Conservation (phyloP, 352 stramenopile genomes). For the Poterioochromonas sp. region DNA sequence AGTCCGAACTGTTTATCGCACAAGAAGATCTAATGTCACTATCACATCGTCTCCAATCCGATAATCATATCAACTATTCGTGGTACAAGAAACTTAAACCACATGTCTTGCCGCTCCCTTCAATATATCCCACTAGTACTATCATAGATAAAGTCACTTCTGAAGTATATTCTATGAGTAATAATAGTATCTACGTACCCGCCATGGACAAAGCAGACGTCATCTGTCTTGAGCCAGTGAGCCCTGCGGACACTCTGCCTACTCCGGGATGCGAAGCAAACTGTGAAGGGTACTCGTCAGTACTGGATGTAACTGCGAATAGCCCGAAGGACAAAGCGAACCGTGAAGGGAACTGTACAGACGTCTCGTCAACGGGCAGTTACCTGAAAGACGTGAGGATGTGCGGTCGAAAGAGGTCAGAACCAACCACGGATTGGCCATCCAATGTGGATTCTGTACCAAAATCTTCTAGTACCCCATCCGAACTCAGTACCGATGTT, state of each 20-base stretch:
- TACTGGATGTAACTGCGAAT: conserved; percentile 29
- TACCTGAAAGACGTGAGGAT: conserved; percentile 25
- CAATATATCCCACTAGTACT: conserved; percentile 20
- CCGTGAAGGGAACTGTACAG: conserved; percentile 29
- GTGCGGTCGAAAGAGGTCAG: conserved; percentile 28
- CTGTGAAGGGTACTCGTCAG: conserved; percentile 26
- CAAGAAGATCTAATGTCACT: conserved; percentile 26
- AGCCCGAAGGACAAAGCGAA: conserved; percentile 26
- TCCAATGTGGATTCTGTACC: conserved; percentile 25
- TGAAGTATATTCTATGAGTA: conserved; percentile 29
- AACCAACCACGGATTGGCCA: conserved; percentile 27
- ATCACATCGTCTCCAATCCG: conserved; percentile 26
- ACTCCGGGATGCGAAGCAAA: conserved; percentile 27
- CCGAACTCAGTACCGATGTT: conserved; percentile 28
- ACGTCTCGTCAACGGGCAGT: conserved; percentile 26
- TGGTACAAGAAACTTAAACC: conserved; percentile 23
- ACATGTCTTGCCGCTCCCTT: conserved; percentile 22
- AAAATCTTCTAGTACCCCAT: conserved; percentile 18
- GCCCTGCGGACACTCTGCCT: conserved; percentile 4
- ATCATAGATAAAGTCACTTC: conserved; percentile 24
- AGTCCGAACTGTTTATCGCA: background rate
- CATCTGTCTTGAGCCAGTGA: background rate
- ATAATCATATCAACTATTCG: conserved; percentile 25
- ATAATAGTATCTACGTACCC: conserved; percentile 24
- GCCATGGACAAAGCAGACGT: background rate